Percentiles rank a stretch among this genome's conserved stretches.
These are phyloP conservation scores for Eleusine indica DNA, from an alignment of 176 grass and related monocot species.

Conservation along the genomic window DNA sequence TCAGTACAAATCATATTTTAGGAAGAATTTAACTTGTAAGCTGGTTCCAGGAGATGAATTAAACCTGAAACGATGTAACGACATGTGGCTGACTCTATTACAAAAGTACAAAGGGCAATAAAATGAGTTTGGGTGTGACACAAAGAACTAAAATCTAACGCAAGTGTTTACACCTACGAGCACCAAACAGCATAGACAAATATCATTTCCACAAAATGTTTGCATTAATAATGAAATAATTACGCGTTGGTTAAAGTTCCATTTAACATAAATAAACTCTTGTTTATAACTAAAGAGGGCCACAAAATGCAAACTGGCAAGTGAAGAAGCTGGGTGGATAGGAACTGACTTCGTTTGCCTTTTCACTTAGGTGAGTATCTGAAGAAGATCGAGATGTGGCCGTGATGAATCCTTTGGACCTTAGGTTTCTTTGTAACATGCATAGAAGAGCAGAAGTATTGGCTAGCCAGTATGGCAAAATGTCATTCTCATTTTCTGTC, in stretches of 20 bases:
- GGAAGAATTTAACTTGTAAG: conserved; percentile 6
- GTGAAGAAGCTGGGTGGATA: conserved; percentile 24
- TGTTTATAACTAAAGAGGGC: conserved; percentile 7
- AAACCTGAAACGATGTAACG: not conserved
- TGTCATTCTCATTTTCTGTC: conserved; percentile 72
- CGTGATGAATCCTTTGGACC: conserved; percentile 62
- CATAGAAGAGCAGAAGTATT: conserved; percentile 87
- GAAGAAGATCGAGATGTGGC: conserved; percentile 52
- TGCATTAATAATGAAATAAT: not conserved
- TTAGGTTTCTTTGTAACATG: conserved; percentile 83
- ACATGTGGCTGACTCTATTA: not conserved
- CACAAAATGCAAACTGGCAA: not conserved
- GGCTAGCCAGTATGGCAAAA: conserved; percentile 86
- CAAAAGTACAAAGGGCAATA: not conserved
- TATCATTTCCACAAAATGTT: not conserved
- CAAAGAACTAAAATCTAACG: not conserved
- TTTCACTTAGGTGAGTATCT: conserved; percentile 60
- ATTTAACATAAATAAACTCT: not conserved
- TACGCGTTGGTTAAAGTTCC: not conserved
- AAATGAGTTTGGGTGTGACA: not conserved
- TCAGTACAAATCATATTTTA: not conserved
- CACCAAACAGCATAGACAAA: not conserved
- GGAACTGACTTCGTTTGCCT: conserved; percentile 56
- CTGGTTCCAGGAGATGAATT: not conserved
- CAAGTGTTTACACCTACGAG: not conserved